Conservation (phyloP, 73 alveolate genomes). For the Tetrahymena malaccensis region DNA sequence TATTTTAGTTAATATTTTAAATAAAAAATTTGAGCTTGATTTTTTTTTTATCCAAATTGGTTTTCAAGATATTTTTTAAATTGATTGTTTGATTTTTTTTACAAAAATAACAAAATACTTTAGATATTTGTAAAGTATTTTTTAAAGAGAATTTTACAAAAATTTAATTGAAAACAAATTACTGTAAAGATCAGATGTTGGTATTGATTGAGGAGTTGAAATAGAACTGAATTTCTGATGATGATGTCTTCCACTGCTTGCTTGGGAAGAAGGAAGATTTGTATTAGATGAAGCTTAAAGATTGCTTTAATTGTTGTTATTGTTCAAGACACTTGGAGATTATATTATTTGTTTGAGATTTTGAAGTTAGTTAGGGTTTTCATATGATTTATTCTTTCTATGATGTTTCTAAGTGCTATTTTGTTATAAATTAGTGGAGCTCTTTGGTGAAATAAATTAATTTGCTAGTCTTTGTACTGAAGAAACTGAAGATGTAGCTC, state of each 20-base stretch:
- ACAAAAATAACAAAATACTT: too few species aligned
- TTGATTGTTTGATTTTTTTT: too few species aligned
- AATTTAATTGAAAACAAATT: not conserved
- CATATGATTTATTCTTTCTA: not conserved
- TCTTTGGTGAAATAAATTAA: not conserved
- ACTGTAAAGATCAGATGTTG: not conserved
- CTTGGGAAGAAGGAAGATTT: not conserved
- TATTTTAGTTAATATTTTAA: too few species aligned
- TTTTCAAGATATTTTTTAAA: too few species aligned
- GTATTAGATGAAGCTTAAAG: not conserved
- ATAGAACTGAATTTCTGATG: not conserved
- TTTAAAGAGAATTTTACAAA: not conserved
- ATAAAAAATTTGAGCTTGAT: too few species aligned
- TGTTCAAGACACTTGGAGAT: not conserved
- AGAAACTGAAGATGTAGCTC: not conserved
- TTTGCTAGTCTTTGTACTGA: not conserved
- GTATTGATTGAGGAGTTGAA: not conserved
- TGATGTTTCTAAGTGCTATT: not conserved
- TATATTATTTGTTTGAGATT: not conserved
- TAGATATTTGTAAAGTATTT: too few species aligned
- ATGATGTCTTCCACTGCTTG: not conserved
- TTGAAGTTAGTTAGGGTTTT: not conserved
- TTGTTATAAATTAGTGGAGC: not conserved
- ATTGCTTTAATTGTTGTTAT: not conserved
- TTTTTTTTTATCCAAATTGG: too few species aligned